phyloP scores from a whole-genome alignment of 495 filamentous ascomycete genomes.

The Podospora sp. region DNA sequence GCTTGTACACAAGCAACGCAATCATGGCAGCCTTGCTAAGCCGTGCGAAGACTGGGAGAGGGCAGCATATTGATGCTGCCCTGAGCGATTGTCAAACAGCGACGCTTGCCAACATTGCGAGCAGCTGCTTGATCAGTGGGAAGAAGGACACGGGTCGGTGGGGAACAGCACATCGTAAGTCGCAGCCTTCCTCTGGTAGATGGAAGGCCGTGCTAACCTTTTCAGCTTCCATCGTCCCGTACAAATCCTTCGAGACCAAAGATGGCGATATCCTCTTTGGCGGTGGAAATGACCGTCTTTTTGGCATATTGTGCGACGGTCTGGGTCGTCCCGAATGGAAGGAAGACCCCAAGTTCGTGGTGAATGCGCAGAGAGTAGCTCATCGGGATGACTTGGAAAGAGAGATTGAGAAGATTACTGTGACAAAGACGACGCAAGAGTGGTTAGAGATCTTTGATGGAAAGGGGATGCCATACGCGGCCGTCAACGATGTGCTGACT shows the following conservation, averaged over 20 bases:
- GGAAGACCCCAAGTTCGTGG: conserved; percentile 69
- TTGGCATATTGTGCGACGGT: conserved; percentile 79
- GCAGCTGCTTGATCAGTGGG: conserved; percentile 86
- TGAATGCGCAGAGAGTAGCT: conserved; percentile 80
- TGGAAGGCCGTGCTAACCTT: conserved; percentile 23
- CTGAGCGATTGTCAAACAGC: conserved; percentile 94
- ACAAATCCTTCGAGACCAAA: conserved; percentile 85
- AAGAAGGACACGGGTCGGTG: conserved; percentile 85
- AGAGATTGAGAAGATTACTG: conserved; percentile 73
- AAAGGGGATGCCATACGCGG: conserved; percentile 91
- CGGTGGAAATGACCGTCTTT: conserved; percentile 91
- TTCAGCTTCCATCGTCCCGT: conserved; percentile 91
- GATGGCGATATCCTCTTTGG: conserved; percentile 93
- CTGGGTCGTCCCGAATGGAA: conserved; percentile 81
- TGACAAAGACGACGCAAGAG: conserved; percentile 79
- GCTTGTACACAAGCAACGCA: conserved; percentile 93
- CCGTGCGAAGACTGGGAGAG: conserved; percentile 57
- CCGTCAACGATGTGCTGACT: conserved; percentile 87
- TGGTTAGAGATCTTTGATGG: conserved; percentile 89
- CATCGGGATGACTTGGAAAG: conserved; percentile 75
- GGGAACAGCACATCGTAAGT: conserved; percentile 93
- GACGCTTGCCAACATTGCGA: conserved; percentile 89
- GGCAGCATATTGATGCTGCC: conserved; percentile 90
- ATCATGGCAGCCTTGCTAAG: conserved; percentile 92
- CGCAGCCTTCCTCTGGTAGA: not conserved